A percentile compares a stretch with the other conserved stretches of the same genome.
These are phyloP conservation scores for Komagataella populi DNA, from an alignment of 805 yeast species.

Conservation along the genomic window DNA sequence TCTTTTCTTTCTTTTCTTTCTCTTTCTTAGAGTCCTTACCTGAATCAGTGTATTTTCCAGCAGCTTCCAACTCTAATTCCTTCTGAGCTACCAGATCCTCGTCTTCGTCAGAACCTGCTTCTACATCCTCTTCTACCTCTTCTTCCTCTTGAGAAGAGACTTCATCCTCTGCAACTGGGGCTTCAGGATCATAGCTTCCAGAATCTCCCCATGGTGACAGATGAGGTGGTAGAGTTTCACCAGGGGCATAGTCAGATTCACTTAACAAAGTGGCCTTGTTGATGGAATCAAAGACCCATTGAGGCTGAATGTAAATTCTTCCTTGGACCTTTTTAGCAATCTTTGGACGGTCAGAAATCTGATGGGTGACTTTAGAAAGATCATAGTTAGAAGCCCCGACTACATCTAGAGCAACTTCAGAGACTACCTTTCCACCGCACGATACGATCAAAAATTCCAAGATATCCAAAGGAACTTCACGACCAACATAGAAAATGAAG, in stretches of 20 bases:
- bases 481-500: slow-evolving; percentile 76
- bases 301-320: slow-evolving; percentile 92
- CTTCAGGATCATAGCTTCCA: slow-evolving; percentile 78
- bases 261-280: slow-evolving; percentile 66
- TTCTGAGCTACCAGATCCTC: slow-evolving; percentile 54
- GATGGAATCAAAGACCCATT: slow-evolving; percentile 90
- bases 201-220: slow-evolving; percentile 98
- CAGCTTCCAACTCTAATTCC: slow-evolving; percentile 83
- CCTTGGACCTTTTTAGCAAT: slow-evolving; percentile 69
- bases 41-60: slow-evolving; percentile 65
- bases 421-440: slow-evolving; percentile 73
- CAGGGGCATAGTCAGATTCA: slow-evolving; percentile 80
- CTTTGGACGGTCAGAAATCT: slow-evolving; percentile 87
- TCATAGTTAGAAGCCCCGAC: slow-evolving; percentile 36
- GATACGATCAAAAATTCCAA: slow-evolving; percentile 79
- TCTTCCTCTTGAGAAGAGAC: slow-evolving; percentile 29
- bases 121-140: slow-evolving; percentile 35
- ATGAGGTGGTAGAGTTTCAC: slow-evolving; percentile 93
- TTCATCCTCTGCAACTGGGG: slow-evolving; percentile 23
- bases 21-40: slow-evolving; percentile 18
- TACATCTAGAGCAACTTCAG: slow-evolving; percentile 83
- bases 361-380: slow-evolving; percentile 72
- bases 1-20: slow-evolving; percentile 22
- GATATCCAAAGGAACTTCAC: slow-evolving; percentile 91
- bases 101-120: slow-evolving; percentile 34